Evolutionary conservation across 2,329 filamentous ascomycete species (phyloP).

Genomic region (Geoglossum cookeanum): DNA sequence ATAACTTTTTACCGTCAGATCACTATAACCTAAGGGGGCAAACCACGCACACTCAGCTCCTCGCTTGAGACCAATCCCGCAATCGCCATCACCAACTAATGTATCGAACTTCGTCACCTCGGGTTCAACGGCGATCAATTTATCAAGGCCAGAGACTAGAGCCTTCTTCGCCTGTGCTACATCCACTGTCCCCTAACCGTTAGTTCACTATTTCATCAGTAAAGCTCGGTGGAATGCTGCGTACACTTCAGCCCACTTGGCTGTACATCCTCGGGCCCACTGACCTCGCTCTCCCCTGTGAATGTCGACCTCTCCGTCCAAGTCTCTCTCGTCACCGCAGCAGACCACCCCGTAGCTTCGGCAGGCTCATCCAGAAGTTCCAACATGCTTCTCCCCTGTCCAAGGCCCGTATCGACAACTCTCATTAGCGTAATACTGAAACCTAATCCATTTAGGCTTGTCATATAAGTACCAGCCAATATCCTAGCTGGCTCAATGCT

Average conservation of each 20-base stretch:
- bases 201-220: too few relatives aligned
- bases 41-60: conserved; percentile 52
- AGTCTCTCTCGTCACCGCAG: conserved; percentile 36
- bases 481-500: conserved; percentile 41
- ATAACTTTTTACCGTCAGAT: not conserved
- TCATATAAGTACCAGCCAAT: conserved; percentile 50
- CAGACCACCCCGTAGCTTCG: conserved; percentile 48
- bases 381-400: conserved; percentile 40
- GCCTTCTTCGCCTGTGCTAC: conserved; percentile 29
- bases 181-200: conserved; percentile 26
- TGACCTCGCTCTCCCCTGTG: conserved; percentile 16
- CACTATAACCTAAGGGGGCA: conserved; percentile 9
- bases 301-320: conserved; percentile 29
- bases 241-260: conserved; percentile 29
- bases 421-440: conserved; percentile 51
- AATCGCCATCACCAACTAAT: conserved; percentile 78
- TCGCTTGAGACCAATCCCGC: conserved; percentile 67
- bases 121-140: conserved; percentile 43
- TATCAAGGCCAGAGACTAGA: conserved; percentile 36
- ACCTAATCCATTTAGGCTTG: conserved; percentile 50
- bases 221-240: conserved; percentile 18
- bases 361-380: conserved; percentile 48
- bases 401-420: conserved; percentile 38
- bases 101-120: conserved; percentile 53
- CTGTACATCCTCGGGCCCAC: conserved; percentile 14